Conservation (phyloP, 768 basidiomycete species). For the Podaxis mareebaensis region DNA sequence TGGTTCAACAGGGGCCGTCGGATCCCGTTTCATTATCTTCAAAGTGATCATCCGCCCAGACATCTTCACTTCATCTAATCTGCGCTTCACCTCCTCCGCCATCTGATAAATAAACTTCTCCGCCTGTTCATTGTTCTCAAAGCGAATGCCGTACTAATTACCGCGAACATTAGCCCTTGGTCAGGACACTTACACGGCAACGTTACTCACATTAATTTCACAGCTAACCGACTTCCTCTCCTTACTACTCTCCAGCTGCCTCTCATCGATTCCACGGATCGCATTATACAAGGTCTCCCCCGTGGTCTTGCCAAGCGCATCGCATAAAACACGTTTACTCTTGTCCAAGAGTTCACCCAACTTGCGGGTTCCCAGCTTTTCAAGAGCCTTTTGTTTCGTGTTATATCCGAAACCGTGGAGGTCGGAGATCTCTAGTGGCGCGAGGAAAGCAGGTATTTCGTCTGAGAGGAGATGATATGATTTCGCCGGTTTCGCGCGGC, state of each 20-base stretch:
- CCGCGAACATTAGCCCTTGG: background rate
- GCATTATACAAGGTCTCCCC: slow-evolving; percentile 88
- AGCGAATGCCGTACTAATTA: slow-evolving; percentile 90
- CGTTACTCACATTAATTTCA: slow-evolving; percentile 82
- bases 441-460: slow-evolving; percentile 55
- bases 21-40: slow-evolving; percentile 87
- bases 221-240: slow-evolving; percentile 90
- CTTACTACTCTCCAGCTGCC: slow-evolving; percentile 79
- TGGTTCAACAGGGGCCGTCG: slow-evolving; percentile 82
- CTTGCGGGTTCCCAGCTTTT: slow-evolving; percentile 71
- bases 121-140: slow-evolving; percentile 79
- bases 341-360: slow-evolving; percentile 69
- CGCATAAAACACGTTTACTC: slow-evolving; percentile 65
- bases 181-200: background rate
- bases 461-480: slow-evolving; percentile 70
- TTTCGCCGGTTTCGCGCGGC: slow-evolving; percentile 88
- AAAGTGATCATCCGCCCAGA: slow-evolving; percentile 76
- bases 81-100: slow-evolving; percentile 71
- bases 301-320: slow-evolving; percentile 73
- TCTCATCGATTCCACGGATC: slow-evolving; percentile 80
- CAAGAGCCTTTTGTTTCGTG: slow-evolving; percentile 72
- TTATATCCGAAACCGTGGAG: slow-evolving; percentile 87
- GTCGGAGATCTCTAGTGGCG: slow-evolving; percentile 72
- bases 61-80: slow-evolving; percentile 69
- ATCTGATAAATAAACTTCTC: slow-evolving; percentile 77